Evolutionary conservation across 2,329 filamentous ascomycete genomes (phyloP).

Genomic region (Malbranchea zuffiana): DNA sequence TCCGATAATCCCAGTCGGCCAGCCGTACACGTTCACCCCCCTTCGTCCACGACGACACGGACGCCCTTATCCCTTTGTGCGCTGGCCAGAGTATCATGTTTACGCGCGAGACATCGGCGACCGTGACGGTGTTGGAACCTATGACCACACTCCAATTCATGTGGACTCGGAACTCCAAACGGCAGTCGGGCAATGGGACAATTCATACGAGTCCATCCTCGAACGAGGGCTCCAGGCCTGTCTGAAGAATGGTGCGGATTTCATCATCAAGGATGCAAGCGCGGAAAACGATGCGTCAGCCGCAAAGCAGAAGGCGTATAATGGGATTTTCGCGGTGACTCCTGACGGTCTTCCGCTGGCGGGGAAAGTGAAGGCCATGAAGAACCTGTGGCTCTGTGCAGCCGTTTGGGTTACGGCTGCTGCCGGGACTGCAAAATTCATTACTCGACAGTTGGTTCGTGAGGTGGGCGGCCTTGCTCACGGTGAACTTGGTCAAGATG

Average conservation of each 20-base stretch:
- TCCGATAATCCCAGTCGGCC: conserved; percentile 26
- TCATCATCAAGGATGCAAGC: conserved; percentile 12
- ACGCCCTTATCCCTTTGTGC: conserved; percentile 22
- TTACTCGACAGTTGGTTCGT: conserved; percentile 12
- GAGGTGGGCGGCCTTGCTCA: not conserved
- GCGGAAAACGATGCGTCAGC: conserved; percentile 1
- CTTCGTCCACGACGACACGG: conserved; percentile 8
- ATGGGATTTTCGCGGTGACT: conserved; percentile 27
- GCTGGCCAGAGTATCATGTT: conserved; percentile 28
- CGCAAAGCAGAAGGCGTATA: conserved; percentile 20
- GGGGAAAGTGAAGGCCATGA: conserved; percentile 18
- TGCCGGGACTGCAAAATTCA: conserved; percentile 23
- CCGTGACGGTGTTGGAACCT: conserved; percentile 26
- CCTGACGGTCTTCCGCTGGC: conserved; percentile 28
- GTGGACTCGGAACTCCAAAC: conserved; percentile 15
- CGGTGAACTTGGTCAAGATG: conserved; percentile 14
- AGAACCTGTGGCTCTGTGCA: conserved; percentile 24
- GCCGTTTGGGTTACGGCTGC: conserved; percentile 30
- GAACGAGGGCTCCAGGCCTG: conserved; percentile 10
- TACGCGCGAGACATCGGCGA: conserved; percentile 28
- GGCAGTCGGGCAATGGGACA: conserved; percentile 19
- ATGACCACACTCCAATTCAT: conserved; percentile 22
- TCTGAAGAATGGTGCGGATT: conserved; percentile 7
- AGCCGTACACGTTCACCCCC: conserved; percentile 27
- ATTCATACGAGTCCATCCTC: conserved; percentile 18